phyloP scores from a whole-genome alignment of 2,329 filamentous ascomycete genomes.

The Helotiales sp. region DNA sequence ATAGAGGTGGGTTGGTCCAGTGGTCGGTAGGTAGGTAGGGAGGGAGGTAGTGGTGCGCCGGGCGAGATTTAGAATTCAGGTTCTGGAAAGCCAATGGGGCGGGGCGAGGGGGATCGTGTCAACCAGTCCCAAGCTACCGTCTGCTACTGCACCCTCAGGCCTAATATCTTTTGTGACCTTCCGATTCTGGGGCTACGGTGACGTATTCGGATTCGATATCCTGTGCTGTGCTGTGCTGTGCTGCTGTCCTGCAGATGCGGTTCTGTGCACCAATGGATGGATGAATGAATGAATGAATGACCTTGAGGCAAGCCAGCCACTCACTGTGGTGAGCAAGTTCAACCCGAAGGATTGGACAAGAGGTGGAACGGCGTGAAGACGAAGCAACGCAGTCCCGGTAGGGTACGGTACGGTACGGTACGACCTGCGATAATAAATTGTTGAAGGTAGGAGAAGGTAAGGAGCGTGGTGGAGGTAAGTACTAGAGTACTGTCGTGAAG shows the following conservation, averaged over 20 bases:
- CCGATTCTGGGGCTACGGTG: conserved; percentile 8
- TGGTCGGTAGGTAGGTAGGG: too few species aligned
- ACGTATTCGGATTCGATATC: conserved; percentile 9
- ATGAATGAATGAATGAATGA: too few species aligned
- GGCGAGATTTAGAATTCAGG: conserved; percentile 7
- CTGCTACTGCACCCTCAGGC: not conserved
- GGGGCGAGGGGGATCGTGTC: conserved; percentile 17
- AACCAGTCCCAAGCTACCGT: conserved; percentile 1
- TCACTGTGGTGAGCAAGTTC: not conserved
- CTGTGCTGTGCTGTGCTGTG: too few species aligned
- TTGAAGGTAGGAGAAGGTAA: conserved; percentile 2
- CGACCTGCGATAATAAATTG: not conserved
- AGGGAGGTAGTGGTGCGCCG: not conserved
- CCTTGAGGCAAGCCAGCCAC: not conserved
- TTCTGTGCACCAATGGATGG: conserved; percentile 5
- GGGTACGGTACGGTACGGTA: not conserved
- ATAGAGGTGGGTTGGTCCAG: not conserved
- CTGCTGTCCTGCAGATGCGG: conserved; percentile 8
- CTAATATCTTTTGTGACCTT: conserved; percentile 12
- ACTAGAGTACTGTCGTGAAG: not conserved
- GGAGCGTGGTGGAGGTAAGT: not conserved
- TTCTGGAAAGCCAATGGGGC: conserved; percentile 20
- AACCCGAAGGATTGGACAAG: conserved; percentile 4
- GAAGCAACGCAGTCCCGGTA: not conserved
- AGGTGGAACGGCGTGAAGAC: not conserved